Evolutionary conservation across 2,329 filamentous ascomycete genomes (phyloP).

Genomic region (Elsinoe batatas): DNA sequence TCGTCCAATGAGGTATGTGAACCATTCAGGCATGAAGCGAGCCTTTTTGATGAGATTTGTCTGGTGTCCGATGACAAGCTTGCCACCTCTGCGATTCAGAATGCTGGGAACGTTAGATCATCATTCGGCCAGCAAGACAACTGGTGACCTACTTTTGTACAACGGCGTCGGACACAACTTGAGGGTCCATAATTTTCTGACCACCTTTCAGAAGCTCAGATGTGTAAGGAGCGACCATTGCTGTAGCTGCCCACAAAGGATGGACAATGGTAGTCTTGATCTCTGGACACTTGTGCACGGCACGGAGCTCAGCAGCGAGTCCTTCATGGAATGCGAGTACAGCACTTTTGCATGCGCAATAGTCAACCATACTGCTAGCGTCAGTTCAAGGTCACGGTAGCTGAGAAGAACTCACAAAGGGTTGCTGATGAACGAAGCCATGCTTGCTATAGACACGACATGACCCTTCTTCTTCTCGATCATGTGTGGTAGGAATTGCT

Average conservation of each 20-base stretch:
- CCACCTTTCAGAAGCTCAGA: constrained; percentile 25
- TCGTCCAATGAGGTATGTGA: background rate
- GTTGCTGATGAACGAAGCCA: constrained; percentile 40
- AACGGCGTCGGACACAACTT: constrained; percentile 34
- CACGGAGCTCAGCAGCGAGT: constrained; percentile 32
- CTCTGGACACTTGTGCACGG: constrained; percentile 33
- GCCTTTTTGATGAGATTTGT: background rate
- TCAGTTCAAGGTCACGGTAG: background rate
- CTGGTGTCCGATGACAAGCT: background rate
- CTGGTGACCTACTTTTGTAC: constrained; percentile 27
- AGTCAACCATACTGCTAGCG: constrained; percentile 39
- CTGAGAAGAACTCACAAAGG: constrained; percentile 20
- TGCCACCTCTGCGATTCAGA: constrained; percentile 3
- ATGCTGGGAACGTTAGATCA: background rate
- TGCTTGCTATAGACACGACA: constrained; percentile 46
- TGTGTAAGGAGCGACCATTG: constrained; percentile 29
- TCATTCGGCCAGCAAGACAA: background rate
- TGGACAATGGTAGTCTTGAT: constrained; percentile 36
- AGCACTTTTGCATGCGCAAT: constrained; percentile 43
- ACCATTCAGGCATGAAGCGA: constrained; percentile 8
- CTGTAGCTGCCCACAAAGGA: constrained; percentile 34
- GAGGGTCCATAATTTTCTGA: constrained; percentile 29
- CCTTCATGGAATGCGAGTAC: constrained; percentile 46
- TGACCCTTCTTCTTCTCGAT: constrained; percentile 43
- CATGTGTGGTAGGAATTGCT: constrained; percentile 46